Evolutionary conservation across 139 green algal genomes (phyloP).

Genomic region (Tetradesmus lagerheimii): DNA sequence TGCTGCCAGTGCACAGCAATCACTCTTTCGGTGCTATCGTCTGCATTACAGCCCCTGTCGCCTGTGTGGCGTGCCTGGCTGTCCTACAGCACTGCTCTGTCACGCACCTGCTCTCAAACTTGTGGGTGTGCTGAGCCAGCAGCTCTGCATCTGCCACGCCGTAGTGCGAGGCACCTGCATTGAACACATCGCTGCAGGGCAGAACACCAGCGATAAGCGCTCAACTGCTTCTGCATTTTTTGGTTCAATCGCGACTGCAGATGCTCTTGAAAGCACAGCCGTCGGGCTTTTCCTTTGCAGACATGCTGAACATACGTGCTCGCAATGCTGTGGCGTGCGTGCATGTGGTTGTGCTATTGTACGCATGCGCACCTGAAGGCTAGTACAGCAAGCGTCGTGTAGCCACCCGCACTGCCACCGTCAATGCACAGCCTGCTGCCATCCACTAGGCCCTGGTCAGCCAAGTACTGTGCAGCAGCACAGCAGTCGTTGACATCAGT

Average conservation of each 20-base stretch:
- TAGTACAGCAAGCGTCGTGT: conserved; percentile 81
- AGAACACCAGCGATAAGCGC: not conserved
- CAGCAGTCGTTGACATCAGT: conserved; percentile 84
- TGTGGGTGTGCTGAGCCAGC: conserved; percentile 81
- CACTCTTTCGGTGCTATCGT: too few species aligned
- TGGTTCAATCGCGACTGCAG: too few species aligned
- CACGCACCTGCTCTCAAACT: conserved; percentile 69
- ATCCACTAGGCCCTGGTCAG: conserved; percentile 66
- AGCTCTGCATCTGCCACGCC: conserved; percentile 76
- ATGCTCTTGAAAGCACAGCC: too few species aligned
- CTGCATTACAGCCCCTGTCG: too few species aligned
- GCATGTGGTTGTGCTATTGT: not conserved
- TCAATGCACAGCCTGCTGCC: conserved; percentile 70
- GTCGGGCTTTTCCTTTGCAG: too few species aligned
- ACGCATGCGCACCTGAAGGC: conserved; percentile 64
- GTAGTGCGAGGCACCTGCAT: conserved; percentile 68
- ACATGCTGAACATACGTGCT: too few species aligned
- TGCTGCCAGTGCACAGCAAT: too few species aligned
- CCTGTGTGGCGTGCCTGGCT: not conserved
- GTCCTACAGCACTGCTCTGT: not conserved
- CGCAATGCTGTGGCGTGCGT: not conserved
- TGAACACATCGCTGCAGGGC: conserved; percentile 67
- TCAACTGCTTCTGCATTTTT: too few species aligned
- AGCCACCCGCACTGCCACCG: conserved; percentile 82
- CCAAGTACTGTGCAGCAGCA: conserved; percentile 65